Evolutionary conservation across 371 early-diverging fungal genomes (phyloP), one percentile per base, ranked within the genome.

Genomic region (Thermomucor indicae-seudaticae): DNA sequence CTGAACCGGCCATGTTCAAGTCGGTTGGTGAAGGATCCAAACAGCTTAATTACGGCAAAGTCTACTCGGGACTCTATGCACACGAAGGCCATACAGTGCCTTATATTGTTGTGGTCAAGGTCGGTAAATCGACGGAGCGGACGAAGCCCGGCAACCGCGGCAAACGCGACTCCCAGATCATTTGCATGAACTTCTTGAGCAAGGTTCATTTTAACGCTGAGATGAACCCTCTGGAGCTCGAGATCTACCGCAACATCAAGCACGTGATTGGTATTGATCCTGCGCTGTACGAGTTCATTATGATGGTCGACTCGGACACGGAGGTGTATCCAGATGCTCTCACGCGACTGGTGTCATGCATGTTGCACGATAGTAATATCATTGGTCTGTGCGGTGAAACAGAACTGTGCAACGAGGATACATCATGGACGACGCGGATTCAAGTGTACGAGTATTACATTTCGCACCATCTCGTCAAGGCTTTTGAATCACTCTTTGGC

Each of bases 231-330:
- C 71, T 99, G 31, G 98, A 99, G 67, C 82, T 86, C 53, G 96
- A 95, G 43, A 74, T 99, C 16, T 97, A 92, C 67, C 79, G 83
- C 62, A 89, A 93, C 55, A 89, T 98, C 47, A 82, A 83, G 59
- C 68, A 75, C 29, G 67, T 93, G 11, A 83, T 86, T 45, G 84
- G 91, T 46, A 84, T 94, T 11, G 88, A 88, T 14, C 92, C 97
- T 16, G 79, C 82, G 45, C 67, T 73, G 43, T 96, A 88, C 64
- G 95, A 96, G 60, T 78, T 89, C 47, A 81, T 98, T 24, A 72
- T 98, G 32, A 96, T 96, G 93, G 93, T 98, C 1, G 98, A 96
- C 60, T 96, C 98, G 0, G 97, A 98, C 61, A 98, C 98, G 0
- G 76, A 81, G 47, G 91, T 93, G 0, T 70, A 82, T 51, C 83